phyloP scores from a whole-genome alignment of 2,329 filamentous ascomycete species.

The Atkinsonella texensis region DNA sequence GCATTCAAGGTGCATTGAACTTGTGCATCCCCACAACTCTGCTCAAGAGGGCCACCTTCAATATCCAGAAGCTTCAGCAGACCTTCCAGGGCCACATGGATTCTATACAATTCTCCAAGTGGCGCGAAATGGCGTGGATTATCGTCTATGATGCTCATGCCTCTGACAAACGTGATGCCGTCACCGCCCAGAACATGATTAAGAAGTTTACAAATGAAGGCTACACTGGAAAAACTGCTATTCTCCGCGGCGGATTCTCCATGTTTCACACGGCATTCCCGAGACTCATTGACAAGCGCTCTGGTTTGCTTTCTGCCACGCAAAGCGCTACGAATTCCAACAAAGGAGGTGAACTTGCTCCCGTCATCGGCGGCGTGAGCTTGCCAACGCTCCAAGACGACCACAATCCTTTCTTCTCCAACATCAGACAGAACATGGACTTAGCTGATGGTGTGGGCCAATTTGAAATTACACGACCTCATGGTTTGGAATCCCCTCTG shows the following conservation, averaged over 20 bases:
- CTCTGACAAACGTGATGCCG: conserved; percentile 65
- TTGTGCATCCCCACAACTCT: conserved; percentile 92
- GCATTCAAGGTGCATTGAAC: conserved; percentile 73
- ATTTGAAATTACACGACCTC: conserved; percentile 42
- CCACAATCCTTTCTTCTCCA: conserved; percentile 84
- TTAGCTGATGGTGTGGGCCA: conserved; percentile 87
- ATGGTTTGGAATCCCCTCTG: conserved; percentile 31
- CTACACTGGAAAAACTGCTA: conserved; percentile 59
- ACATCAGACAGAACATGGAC: conserved; percentile 95
- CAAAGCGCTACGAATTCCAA: conserved; percentile 15
- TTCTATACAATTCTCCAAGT: conserved; percentile 60
- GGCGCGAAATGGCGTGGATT: conserved; percentile 63
- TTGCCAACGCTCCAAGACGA: conserved; percentile 59
- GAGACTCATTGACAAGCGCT: conserved; percentile 44
- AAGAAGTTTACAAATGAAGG: conserved; percentile 87
- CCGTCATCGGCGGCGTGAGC: conserved; percentile 80
- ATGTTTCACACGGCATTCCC: conserved; percentile 60
- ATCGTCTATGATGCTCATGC: conserved; percentile 80
- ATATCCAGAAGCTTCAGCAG: conserved; percentile 73
- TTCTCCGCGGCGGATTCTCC: conserved; percentile 72
- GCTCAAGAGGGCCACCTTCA: conserved; percentile 82
- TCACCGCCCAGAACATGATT: conserved; percentile 71
- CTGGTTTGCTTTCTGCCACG: conserved; percentile 18
- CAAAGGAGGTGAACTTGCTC: conserved; percentile 34
- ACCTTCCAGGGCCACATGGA: conserved; percentile 68